Evolutionary conservation across 495 filamentous ascomycete genomes (phyloP).

Genomic region (Chaetomium tenue): DNA sequence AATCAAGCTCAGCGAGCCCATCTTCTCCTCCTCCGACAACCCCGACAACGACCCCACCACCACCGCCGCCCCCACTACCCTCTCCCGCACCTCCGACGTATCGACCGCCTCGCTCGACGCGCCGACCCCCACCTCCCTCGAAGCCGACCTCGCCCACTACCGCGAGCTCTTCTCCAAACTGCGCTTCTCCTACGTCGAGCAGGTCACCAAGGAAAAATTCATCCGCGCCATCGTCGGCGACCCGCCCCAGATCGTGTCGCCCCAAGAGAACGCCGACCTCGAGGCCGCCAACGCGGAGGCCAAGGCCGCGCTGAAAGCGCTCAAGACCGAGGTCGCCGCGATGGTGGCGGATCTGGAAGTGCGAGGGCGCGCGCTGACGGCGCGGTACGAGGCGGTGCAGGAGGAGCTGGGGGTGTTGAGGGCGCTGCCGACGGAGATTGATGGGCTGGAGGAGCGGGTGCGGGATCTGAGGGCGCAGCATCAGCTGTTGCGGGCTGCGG

Average conservation of each 20-base stretch:
- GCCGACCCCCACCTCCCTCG: conserved; percentile 70
- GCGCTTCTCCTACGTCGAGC: conserved; percentile 87
- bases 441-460: conserved; percentile 60
- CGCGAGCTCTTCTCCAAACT: conserved; percentile 94
- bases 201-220: conserved; percentile 78
- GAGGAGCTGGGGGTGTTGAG: conserved; percentile 58
- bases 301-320: conserved; percentile 71
- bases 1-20: conserved; percentile 71
- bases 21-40: conserved; percentile 40
- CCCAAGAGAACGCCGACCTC: conserved; percentile 77
- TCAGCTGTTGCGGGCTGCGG: conserved; percentile 27
- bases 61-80: conserved; percentile 4
- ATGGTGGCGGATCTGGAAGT: conserved; percentile 71
- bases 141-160: conserved; percentile 86
- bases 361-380: conserved; percentile 58
- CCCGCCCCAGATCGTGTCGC: conserved; percentile 77
- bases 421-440: conserved; percentile 62
- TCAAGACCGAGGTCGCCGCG: conserved; percentile 75
- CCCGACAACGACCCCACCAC: conserved; percentile 36
- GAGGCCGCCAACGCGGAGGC: conserved; percentile 66
- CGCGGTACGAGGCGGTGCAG: conserved; percentile 60
- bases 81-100: conserved; percentile 62
- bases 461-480: conserved; percentile 49
- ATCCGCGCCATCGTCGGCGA: conserved; percentile 78
- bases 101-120: conserved; percentile 60